Conservation (phyloP, 305 asterid species). For the Fraxinus dipetala region DNA sequence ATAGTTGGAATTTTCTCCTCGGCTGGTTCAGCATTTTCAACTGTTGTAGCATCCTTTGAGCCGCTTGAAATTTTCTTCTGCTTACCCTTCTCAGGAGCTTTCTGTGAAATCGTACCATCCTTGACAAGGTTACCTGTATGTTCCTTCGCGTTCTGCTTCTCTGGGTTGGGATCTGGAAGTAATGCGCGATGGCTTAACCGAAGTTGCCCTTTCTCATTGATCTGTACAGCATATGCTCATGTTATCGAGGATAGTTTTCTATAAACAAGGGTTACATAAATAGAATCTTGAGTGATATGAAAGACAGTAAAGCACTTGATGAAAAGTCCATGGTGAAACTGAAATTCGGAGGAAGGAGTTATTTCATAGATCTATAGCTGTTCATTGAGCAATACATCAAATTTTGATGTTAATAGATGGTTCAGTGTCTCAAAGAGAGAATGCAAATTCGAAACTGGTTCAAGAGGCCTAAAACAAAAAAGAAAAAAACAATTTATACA, state of each 20-base stretch:
- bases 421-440: not conserved
- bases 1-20: conserved; percentile 25
- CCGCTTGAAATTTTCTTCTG: conserved; percentile 24
- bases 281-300: not conserved
- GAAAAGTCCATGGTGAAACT: not conserved
- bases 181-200: conserved; percentile 89
- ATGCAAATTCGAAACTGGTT: not conserved
- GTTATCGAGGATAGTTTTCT: conserved; percentile 6
- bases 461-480: not conserved
- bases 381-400: not conserved
- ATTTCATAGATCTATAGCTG: conserved; percentile 5
- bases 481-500: not conserved
- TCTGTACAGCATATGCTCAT: conserved; percentile 39
- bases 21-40: conserved; percentile 25
- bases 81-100: conserved; percentile 45
- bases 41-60: conserved; percentile 33
- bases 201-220: conserved; percentile 96
- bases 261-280: not conserved
- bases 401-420: not conserved
- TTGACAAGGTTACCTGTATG: conserved; percentile 35
- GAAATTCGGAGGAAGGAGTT: not conserved
- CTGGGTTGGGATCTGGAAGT: conserved; percentile 69
- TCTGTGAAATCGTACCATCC: conserved; percentile 37
- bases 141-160: conserved; percentile 42
- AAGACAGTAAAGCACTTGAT: conserved; percentile 12